phyloP scores from a whole-genome alignment of 2,329 filamentous ascomycete genomes.

The Beauveria asiatica region DNA sequence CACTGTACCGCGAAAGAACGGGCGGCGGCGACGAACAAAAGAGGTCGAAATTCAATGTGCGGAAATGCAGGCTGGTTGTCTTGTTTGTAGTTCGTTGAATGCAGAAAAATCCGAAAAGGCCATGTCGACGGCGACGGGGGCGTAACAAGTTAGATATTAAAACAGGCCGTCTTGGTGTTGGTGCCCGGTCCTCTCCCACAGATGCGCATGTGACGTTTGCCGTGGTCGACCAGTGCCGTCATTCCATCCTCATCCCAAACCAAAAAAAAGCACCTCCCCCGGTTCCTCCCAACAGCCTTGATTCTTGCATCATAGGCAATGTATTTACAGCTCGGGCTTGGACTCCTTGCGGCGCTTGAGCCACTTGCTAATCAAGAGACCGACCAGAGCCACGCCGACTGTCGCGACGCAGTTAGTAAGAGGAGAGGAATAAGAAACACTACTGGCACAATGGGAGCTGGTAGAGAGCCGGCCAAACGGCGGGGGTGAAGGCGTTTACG shows the following conservation, averaged over 20 bases:
- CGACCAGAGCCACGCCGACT: constrained; percentile 27
- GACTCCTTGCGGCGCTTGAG: constrained; percentile 24
- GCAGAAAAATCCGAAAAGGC: neutral
- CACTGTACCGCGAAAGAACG: neutral
- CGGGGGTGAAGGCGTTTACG: constrained; percentile 6
- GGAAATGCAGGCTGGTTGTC: neutral
- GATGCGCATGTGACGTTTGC: neutral
- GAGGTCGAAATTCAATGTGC: neutral
- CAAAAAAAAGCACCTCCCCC: neutral
- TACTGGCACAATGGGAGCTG: neutral
- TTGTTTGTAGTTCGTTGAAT: neutral
- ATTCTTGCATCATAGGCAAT: neutral
- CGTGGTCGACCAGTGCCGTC: neutral
- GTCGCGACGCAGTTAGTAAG: neutral
- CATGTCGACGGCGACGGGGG: neutral
- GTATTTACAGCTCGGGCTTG: constrained; percentile 21
- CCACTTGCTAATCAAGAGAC: constrained; percentile 25
- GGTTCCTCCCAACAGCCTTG: constrained; percentile 1
- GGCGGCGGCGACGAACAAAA: neutral
- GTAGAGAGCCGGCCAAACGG: no score
- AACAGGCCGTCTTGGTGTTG: neutral
- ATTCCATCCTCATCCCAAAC: constrained; percentile 1
- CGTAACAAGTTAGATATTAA: neutral
- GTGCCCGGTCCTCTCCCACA: neutral
- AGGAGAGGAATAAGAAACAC: neutral